phyloP scores from a whole-genome alignment of 1,284 basidiomycete species.

The Testicularia cyperi region DNA sequence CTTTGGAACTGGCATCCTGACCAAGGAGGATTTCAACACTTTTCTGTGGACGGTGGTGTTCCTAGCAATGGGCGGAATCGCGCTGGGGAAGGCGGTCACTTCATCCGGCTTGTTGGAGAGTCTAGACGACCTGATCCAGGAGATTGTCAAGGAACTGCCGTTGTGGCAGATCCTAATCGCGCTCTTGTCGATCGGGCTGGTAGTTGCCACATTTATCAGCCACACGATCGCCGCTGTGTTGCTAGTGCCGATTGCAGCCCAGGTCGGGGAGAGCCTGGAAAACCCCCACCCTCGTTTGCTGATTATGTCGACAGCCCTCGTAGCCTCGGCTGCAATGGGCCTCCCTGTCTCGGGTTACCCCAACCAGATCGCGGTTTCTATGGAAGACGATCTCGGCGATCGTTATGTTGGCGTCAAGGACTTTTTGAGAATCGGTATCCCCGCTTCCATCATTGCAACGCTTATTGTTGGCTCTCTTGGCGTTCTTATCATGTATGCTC shows the following conservation, averaged over 20 bases:
- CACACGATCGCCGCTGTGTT: conserved; percentile 82
- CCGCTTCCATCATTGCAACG: conserved; percentile 82
- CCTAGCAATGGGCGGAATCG: conserved; percentile 88
- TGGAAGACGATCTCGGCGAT: conserved; percentile 92
- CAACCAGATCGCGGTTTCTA: conserved; percentile 70
- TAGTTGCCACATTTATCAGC: conserved; percentile 65
- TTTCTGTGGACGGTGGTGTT: conserved; percentile 60
- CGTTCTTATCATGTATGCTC: conserved; percentile 49
- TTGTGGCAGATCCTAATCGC: conserved; percentile 82
- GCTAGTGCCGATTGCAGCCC: conserved; percentile 89
- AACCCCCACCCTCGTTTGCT: conserved; percentile 54
- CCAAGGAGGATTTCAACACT: conserved; percentile 70
- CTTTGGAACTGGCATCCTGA: conserved; percentile 89
- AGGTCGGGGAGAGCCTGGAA: conserved; percentile 77
- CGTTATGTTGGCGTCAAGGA: conserved; percentile 66
- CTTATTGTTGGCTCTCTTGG: conserved; percentile 61
- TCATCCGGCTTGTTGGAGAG: conserved; percentile 77
- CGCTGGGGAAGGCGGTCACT: conserved; percentile 88
- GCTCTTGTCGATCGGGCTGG: conserved; percentile 80
- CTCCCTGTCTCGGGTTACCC: conserved; percentile 97
- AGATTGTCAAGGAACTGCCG: conserved; percentile 71
- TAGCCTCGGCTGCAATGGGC: conserved; percentile 95
- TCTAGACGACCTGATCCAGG: conserved; percentile 66
- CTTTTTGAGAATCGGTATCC: conserved; percentile 90
- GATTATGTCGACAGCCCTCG: conserved; percentile 71